Conservation (phyloP, 2,329 filamentous ascomycete genomes). For the Diaporthe velutina region DNA sequence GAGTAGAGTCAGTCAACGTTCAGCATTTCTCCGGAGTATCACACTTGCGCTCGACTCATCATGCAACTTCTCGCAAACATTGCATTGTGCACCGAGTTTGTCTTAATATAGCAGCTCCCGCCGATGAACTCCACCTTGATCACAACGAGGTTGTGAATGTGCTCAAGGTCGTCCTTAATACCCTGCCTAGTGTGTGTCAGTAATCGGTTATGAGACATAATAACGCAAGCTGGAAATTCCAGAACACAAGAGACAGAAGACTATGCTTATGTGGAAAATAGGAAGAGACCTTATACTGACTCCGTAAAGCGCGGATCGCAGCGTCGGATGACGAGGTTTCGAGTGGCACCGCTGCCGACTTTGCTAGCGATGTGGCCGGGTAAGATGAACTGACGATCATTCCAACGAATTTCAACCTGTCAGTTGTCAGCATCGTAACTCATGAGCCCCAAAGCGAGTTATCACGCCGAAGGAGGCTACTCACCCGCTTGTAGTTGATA, state of each 20-base stretch:
- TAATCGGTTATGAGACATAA: neutral
- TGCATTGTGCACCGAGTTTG: conserved; percentile 82
- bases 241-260: neutral
- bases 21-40: neutral
- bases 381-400: conserved; percentile 77
- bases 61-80: conserved; percentile 84
- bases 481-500: conserved; percentile 75
- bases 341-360: conserved; percentile 74
- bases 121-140: conserved; percentile 72
- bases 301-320: conserved; percentile 72
- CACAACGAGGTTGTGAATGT: conserved; percentile 84
- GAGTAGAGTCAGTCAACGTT: neutral
- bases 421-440: conserved; percentile 15
- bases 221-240: neutral
- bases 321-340: conserved; percentile 79
- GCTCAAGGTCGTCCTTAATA: conserved; percentile 81
- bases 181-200: conserved; percentile 48
- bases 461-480: conserved; percentile 45
- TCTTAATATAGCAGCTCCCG: conserved; percentile 75
- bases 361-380: conserved; percentile 73
- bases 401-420: conserved; percentile 78
- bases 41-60: conserved; percentile 71
- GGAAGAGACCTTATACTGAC: neutral
- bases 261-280: neutral
- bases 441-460: neutral